Percentiles rank a stretch among this genome's conserved stretches.
Conservation (phyloP, 2,329 filamentous ascomycete species). For the Rutstroemia sp. region DNA sequence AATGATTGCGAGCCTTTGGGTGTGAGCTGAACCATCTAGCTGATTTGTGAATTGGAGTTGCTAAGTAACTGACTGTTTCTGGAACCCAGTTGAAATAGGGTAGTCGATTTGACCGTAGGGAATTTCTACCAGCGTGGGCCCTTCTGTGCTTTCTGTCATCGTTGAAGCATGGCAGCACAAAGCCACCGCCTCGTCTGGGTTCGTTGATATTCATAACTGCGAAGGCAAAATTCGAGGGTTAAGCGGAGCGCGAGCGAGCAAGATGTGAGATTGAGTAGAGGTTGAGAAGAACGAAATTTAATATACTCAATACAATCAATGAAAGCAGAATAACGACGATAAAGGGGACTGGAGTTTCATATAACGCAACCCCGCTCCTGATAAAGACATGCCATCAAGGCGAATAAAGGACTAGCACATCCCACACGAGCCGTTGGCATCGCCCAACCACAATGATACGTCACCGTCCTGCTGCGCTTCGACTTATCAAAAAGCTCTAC, state of each 20-base stretch:
- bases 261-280: neutral
- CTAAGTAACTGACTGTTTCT: constrained; percentile 11
- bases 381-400: neutral
- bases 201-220: constrained; percentile 22
- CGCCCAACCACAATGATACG: neutral
- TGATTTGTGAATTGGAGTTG: neutral
- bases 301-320: neutral
- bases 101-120: constrained; percentile 16
- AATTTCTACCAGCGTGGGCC: constrained; percentile 9
- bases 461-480: no score
- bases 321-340: neutral
- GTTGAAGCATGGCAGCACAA: constrained; percentile 20
- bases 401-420: neutral
- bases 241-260: neutral
- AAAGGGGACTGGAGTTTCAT: neutral
- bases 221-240: constrained; percentile 7
- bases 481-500: no score
- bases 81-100: constrained; percentile 14
- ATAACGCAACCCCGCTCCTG: neutral
- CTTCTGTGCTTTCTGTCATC: constrained; percentile 6
- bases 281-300: neutral
- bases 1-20: constrained; percentile 2
- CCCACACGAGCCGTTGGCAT: neutral
- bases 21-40: constrained; percentile 12
- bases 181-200: constrained; percentile 14